Conservation (phyloP, 352 stramenopile species). For the Phytophthora chlamydospora region DNA sequence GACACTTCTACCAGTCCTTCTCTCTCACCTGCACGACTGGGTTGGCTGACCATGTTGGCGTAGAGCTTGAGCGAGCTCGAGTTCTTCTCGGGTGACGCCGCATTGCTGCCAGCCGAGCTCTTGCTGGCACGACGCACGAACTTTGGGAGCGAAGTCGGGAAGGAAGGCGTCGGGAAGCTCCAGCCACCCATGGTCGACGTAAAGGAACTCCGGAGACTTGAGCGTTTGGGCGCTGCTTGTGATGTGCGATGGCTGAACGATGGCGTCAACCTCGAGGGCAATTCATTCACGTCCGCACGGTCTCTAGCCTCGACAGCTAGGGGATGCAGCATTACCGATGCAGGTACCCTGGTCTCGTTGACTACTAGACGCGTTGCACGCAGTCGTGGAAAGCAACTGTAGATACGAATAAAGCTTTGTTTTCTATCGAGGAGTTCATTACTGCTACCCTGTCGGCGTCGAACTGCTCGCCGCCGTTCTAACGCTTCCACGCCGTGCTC, state of each 20-base stretch:
- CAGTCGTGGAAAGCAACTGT: conserved; percentile 13
- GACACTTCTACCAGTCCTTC: not conserved
- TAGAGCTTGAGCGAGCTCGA: conserved; percentile 43
- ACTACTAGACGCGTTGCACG: not conserved
- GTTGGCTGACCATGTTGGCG: conserved; percentile 51
- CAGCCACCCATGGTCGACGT: conserved; percentile 29
- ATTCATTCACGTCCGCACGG: conserved; percentile 9
- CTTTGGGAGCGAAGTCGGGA: conserved; percentile 6
- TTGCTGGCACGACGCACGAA: conserved; percentile 37
- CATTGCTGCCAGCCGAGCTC: conserved; percentile 8
- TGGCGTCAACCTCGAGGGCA: conserved; percentile 11
- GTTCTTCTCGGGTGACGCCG: conserved; percentile 28
- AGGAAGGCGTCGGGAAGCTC: conserved; percentile 20
- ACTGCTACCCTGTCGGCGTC: not conserved
- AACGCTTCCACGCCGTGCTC: conserved; percentile 78
- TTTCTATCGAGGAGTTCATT: conserved; percentile 25
- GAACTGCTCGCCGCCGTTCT: conserved; percentile 8
- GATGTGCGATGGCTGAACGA: not conserved
- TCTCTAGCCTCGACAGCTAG: conserved; percentile 15
- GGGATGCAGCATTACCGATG: conserved; percentile 6
- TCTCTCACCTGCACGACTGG: conserved; percentile 39
- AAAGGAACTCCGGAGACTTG: conserved; percentile 1
- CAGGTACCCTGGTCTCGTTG: conserved; percentile 1
- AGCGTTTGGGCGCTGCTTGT: too few relatives aligned
- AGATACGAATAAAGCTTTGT: conserved; percentile 20